Percentiles rank a stretch among this genome's conserved stretches.
phyloP scores from a whole-genome alignment of 2,329 filamentous ascomycete species.

The Fusarium sp. region DNA sequence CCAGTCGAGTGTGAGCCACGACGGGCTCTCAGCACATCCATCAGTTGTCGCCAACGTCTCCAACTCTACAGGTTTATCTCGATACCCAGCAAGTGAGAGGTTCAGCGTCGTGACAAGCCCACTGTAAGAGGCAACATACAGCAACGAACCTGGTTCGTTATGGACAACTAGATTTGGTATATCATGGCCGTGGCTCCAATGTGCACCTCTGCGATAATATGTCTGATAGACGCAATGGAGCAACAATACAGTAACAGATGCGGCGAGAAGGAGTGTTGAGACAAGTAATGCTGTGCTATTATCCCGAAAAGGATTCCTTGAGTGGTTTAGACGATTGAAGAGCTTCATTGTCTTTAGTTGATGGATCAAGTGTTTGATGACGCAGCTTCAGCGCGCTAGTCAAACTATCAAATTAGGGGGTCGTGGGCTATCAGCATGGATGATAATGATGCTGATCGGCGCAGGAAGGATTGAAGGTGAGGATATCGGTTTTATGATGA shows the following conservation, averaged over 20 bases:
- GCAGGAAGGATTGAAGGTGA: not conserved
- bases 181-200: conserved; percentile 29
- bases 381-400: conserved; percentile 8
- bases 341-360: conserved; percentile 23
- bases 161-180: not conserved
- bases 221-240: conserved; percentile 37
- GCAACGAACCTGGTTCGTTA: conserved; percentile 23
- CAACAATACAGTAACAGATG: conserved; percentile 30
- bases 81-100: conserved; percentile 50
- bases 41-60: conserved; percentile 58
- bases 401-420: not conserved
- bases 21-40: conserved; percentile 66
- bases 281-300: conserved; percentile 15
- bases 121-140: conserved; percentile 65
- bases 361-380: not conserved
- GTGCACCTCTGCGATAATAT: conserved; percentile 7
- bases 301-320: conserved; percentile 13
- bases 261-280: conserved; percentile 29
- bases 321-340: conserved; percentile 5
- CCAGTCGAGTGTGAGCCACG: conserved; percentile 71
- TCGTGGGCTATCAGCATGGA: not conserved
- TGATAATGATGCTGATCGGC: not conserved
- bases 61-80: conserved; percentile 49
- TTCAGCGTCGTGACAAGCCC: conserved; percentile 64
- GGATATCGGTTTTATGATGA: not conserved